Base-by-base conservation (phyloP, 2,329 filamentous ascomycete genomes). In the Claviceps sp. region DNA sequence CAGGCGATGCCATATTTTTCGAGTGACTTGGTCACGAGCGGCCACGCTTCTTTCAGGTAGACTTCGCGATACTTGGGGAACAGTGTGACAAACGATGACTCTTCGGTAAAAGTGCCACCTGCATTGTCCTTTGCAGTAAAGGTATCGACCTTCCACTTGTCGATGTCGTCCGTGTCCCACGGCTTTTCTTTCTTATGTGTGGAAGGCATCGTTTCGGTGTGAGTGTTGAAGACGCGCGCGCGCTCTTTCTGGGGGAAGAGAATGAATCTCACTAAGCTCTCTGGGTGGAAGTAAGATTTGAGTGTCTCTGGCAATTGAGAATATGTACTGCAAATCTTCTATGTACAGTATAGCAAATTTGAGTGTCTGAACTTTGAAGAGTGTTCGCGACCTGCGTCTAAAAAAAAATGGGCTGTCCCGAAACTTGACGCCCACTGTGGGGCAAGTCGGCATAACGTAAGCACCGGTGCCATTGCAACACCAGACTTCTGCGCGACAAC, bases 61-160 rank as follows among this genome's bases (percentile, higher is more conserved):
- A 88, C 79, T 76, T 98, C 93, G 63, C 93, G 85, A 70, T 98
- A 98, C 70, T 95, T 95, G 57, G 93, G 93, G 65, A 97, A 97
- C 6, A 97, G 74, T 0, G 81, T 85, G 58, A 76, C 76, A 66
- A 98, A 98, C 5, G 86, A 89, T 1, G 88, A 95, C 72, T 97
- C 93, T 69, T 98, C 91, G 50, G 84, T 78, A 66, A 98, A 95
- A 20, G 86, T 85, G 58, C 93, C 93, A 52, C 80, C 88, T 37
- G 73, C 70, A 70, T 97, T 97, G 71, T 97, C 86, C 58, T 86
- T 82, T 48, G 87, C 79, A 43, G 82, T 91, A 71, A 97, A 97
- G 30, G 82, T 71, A 41, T 95, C 89, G 61, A 90, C 73, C 81
- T 89, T 91, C 89, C 89, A 97, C 68, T 96, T 95, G 72, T 97